Conservation (phyloP, 2,329 filamentous ascomycete genomes). For the Verticillium dahliae region DNA sequence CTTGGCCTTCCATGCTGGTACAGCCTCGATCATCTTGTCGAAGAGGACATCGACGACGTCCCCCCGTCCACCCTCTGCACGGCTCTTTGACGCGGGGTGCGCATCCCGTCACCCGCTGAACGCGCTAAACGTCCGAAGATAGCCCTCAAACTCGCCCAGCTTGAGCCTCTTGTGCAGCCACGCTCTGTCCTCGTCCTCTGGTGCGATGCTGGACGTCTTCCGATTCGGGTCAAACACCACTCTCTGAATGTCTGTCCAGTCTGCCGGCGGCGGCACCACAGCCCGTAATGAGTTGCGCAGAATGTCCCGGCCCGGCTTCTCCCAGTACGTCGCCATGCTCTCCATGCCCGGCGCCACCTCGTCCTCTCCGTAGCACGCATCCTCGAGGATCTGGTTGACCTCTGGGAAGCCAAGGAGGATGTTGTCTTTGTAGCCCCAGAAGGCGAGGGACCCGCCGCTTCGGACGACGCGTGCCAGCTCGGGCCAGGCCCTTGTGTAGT, state of each 20-base stretch:
- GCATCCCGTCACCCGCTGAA: constrained; percentile 52
- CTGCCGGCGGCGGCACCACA: constrained; percentile 41
- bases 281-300: constrained; percentile 43
- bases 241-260: constrained; percentile 47
- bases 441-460: constrained; percentile 51
- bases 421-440: constrained; percentile 62
- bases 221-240: constrained; percentile 52
- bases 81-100: constrained; percentile 41
- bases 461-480: constrained; percentile 47
- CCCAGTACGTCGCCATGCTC: constrained; percentile 53
- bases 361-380: constrained; percentile 46
- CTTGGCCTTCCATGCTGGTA: constrained; percentile 42
- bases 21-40: constrained; percentile 47
- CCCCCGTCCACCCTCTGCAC: constrained; percentile 47
- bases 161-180: constrained; percentile 49
- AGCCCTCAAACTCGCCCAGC: constrained; percentile 54
- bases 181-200: constrained; percentile 18
- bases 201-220: constrained; percentile 23
- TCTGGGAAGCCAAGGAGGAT: constrained; percentile 45
- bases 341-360: constrained; percentile 35
- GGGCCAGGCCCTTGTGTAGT: constrained; percentile 47
- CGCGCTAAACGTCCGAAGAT: constrained; percentile 53
- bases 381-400: constrained; percentile 46
- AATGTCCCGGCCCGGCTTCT: constrained; percentile 51
- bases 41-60: constrained; percentile 59